phyloP scores from a whole-genome alignment of 2,329 filamentous ascomycete genomes.

The Trichophyton benhamiae region DNA sequence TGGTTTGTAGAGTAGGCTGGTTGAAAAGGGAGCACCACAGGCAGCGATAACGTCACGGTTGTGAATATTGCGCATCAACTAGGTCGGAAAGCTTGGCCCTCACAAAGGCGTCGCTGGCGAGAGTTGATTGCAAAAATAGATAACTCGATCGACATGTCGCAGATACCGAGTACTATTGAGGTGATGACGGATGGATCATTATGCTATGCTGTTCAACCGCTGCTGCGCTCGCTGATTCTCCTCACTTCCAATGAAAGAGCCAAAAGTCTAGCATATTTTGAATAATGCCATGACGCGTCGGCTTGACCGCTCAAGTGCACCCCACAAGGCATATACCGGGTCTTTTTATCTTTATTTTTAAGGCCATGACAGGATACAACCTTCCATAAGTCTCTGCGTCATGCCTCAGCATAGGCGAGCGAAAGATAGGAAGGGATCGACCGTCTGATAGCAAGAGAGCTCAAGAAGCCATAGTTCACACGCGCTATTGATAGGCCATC shows the following conservation, averaged over 20 bases:
- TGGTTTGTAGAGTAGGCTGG: too few relatives aligned
- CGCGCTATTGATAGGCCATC: neutral
- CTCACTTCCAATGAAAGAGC: slow-evolving; percentile 8
- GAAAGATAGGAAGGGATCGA: slow-evolving; percentile 17
- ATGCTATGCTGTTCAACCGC: slow-evolving; percentile 33
- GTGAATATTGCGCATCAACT: neutral
- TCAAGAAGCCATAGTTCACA: neutral
- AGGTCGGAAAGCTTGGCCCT: neutral
- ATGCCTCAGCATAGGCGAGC: slow-evolving; percentile 21
- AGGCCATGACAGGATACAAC: slow-evolving; percentile 46
- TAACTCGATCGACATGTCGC: neutral
- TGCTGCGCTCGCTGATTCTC: slow-evolving; percentile 44
- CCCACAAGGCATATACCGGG: neutral
- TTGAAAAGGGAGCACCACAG: too few relatives aligned
- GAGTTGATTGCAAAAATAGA: neutral
- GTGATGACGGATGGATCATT: slow-evolving; percentile 7
- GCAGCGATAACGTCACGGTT: too few relatives aligned
- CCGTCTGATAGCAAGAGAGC: slow-evolving; percentile 25
- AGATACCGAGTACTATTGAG: neutral
- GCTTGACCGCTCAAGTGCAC: neutral
- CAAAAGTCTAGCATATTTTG: neutral
- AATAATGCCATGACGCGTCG: neutral
- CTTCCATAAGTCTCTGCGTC: slow-evolving; percentile 27
- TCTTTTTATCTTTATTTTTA: slow-evolving; percentile 11
- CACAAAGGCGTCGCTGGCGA: neutral